These are phyloP conservation scores for Bipolaris bicolor DNA, from an alignment of 2,329 filamentous ascomycete genomes.

Conservation along the genomic window DNA sequence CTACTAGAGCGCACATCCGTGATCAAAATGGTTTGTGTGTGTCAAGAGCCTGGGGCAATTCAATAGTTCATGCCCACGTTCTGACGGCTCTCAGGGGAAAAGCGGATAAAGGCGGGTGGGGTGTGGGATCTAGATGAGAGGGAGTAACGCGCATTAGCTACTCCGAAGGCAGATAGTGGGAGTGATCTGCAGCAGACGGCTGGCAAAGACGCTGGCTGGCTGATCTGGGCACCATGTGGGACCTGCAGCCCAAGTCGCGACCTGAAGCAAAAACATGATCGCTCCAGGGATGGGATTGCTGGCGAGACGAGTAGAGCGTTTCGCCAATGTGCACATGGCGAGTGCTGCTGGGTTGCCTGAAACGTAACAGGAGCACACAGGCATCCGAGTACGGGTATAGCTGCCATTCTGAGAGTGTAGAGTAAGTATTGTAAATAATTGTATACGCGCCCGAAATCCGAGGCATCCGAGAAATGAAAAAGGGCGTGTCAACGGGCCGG, in stretches of 20 bases:
- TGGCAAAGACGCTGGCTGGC: background rate
- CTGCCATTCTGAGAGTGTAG: too few relatives aligned
- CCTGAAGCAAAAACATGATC: conserved; percentile 10
- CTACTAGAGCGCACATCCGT: too few relatives aligned
- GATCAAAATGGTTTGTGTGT: too few relatives aligned
- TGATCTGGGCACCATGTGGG: conserved; percentile 10
- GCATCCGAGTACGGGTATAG: background rate
- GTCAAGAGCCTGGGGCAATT: too few relatives aligned
- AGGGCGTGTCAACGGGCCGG: too few relatives aligned
- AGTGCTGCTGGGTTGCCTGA: conserved; percentile 1
- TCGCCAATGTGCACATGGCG: background rate
- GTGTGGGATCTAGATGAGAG: too few relatives aligned
- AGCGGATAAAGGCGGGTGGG: background rate
- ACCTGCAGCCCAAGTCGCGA: conserved; percentile 8
- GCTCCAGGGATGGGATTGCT: conserved; percentile 3
- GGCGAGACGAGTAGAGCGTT: background rate
- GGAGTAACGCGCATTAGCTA: too few relatives aligned
- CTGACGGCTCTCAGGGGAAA: background rate
- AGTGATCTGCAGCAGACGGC: too few relatives aligned
- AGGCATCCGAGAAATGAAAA: too few relatives aligned
- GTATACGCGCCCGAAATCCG: too few relatives aligned
- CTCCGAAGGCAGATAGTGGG: too few relatives aligned
- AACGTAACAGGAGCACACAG: background rate
- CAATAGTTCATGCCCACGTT: background rate
- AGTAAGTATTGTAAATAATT: too few relatives aligned